Base-by-base conservation (phyloP, 129 eudicot genomes). In the Pittosporum tobira region DNA sequence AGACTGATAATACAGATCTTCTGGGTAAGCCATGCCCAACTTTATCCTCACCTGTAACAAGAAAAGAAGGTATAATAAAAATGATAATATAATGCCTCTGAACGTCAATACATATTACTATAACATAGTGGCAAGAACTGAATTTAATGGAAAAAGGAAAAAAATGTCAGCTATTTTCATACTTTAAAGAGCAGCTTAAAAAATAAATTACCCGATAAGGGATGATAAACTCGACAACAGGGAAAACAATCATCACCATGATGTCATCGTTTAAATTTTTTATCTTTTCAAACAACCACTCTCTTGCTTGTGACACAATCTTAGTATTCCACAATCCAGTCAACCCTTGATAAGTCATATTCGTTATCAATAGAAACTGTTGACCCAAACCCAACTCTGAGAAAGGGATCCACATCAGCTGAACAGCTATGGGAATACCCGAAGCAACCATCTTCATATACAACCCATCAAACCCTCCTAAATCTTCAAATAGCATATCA, bases 351-450 rank as follows among this genome's bases (percentile, higher is more conserved):
- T 66, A 55, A 62, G 67, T 55, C 14, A 81, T 43, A 56, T 74
- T 79, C 37, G 62, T 66, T 47, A 76, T 51, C 50, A 88, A 53
- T 52, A 71, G 78, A 57, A 79, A 66, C 66, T 76, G 91, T 65
- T 84, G 91, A 57, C 68, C 51, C 37, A 81, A 6, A 68, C 76
- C 74, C 64, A 89, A 68, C 62, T 89, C 95, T 16, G 84, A 75
- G 57, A 82, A 62, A 31, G 97, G 97, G 53, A 89, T 89, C 95
- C 93, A 75, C 95, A 85, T 89, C 54, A 89, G 70, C 65, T 85
- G 80, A 65, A 85, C 78, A 48, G 67, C 56, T 63, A 85, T 85
- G 51, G 95, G 97, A 48, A 80, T 69, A 61, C 81, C 75, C 59
- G 88, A 73, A 14, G 93, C 95, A 69, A 82, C 65, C 97, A 89